A percentile compares a stretch with the other conserved stretches of the same genome.
Conservation (phyloP, 2,329 filamentous ascomycete genomes). For the Ophiostoma himal-ulmi region DNA sequence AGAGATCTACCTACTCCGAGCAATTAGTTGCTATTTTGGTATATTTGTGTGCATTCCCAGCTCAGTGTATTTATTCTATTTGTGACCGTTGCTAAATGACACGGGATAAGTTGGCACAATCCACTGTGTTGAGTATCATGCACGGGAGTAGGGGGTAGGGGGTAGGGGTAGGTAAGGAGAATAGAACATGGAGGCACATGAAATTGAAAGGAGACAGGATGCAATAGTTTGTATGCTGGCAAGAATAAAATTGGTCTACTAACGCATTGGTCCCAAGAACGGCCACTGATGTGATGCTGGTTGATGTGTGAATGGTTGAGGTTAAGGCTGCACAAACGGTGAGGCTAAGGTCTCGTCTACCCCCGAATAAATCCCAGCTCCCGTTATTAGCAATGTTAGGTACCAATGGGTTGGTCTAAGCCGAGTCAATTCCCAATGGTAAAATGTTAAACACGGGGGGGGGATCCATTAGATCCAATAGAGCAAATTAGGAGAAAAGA, state of each 20-base stretch:
- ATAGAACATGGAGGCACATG: no score
- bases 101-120: not conserved
- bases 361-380: not conserved
- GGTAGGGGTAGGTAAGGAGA: not conserved
- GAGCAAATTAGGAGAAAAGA: not conserved
- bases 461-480: not conserved
- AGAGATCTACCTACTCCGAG: not conserved
- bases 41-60: not conserved
- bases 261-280: not conserved
- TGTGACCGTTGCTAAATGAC: conserved; percentile 13
- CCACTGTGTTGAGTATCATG: not conserved
- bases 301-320: not conserved
- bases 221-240: not conserved
- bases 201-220: not conserved
- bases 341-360: not conserved
- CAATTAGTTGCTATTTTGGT: not conserved
- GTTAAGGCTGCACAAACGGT: not conserved
- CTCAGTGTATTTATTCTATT: not conserved
- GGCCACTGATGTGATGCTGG: not conserved
- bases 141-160: not conserved
- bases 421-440: not conserved
- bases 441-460: not conserved
- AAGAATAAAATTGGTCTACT: not conserved
- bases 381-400: conserved; percentile 1
- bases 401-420: not conserved